phyloP scores from a whole-genome alignment of 495 filamentous ascomycete genomes.

The Podospora pseudocomata region DNA sequence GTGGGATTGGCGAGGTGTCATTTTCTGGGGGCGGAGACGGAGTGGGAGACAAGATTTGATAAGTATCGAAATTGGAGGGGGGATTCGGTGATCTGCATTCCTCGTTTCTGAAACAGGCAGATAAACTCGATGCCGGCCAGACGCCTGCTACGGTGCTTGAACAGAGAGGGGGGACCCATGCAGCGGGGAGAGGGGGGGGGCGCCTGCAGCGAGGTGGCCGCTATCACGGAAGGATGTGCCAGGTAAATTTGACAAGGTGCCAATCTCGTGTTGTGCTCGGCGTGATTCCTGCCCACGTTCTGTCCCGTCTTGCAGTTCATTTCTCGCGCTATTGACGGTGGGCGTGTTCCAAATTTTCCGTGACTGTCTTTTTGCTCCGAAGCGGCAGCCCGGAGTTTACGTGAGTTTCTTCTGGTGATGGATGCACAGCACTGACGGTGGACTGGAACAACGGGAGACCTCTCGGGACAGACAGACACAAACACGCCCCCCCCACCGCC shows the following conservation, averaged over 20 bases:
- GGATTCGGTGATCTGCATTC: conserved; percentile 6
- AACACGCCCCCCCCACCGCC: no score
- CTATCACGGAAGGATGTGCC: conserved; percentile 1
- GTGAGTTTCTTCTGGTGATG: neutral
- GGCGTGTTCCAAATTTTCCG: neutral
- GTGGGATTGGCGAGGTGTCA: neutral
- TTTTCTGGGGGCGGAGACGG: neutral
- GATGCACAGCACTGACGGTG: neutral
- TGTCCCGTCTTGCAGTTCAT: neutral
- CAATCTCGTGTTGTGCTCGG: neutral
- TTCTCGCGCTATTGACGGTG: neutral
- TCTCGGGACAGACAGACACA: no score
- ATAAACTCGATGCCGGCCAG: neutral
- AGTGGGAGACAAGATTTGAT: neutral
- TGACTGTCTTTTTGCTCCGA: neutral
- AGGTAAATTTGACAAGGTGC: neutral
- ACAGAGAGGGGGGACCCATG: neutral
- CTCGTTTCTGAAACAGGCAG: conserved; percentile 9
- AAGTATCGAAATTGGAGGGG: neutral
- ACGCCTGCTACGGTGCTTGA: neutral
- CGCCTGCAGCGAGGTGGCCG: neutral
- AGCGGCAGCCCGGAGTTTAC: neutral
- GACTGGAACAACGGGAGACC: no score
- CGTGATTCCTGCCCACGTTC: neutral
- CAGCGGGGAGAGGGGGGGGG: neutral